Conservation (phyloP, 169 alveolate species). For the Plasmodium knowlesi region DNA sequence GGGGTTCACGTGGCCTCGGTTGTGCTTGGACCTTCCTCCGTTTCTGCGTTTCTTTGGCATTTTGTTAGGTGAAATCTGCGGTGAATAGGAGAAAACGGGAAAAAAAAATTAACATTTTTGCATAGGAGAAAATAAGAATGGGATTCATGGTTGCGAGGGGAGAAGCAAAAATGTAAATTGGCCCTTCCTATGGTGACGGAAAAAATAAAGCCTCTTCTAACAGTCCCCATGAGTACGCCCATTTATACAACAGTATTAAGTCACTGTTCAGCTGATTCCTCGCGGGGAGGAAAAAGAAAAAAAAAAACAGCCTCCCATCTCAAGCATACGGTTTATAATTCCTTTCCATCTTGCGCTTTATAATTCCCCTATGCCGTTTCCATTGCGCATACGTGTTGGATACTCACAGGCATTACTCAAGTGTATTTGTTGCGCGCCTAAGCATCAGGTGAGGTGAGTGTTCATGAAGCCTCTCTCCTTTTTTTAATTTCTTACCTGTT, state of each 20-base stretch:
- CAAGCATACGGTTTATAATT: neutral
- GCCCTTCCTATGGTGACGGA: neutral
- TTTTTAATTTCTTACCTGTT: neutral
- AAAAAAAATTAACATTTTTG: neutral
- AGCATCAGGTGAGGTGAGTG: neutral
- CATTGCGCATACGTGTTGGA: neutral
- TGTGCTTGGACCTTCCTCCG: slow-evolving; percentile 99
- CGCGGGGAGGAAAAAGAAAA: neutral
- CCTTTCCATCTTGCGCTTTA: neutral
- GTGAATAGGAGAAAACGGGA: neutral
- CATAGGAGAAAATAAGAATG: neutral
- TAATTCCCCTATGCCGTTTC: neutral
- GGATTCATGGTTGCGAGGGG: neutral
- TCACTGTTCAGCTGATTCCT: neutral
- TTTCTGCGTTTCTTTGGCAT: slow-evolving; percentile 99
- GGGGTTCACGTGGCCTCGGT: slow-evolving; percentile 98
- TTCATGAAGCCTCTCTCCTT: neutral
- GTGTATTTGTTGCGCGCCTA: neutral
- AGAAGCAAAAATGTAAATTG: neutral
- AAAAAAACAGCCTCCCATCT: neutral
- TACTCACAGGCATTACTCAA: neutral
- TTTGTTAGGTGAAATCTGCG: slow-evolving; percentile 37
- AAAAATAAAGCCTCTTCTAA: neutral
- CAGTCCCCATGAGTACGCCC: neutral
- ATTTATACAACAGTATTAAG: neutral